Percentiles rank a stretch among this genome's conserved stretches.
These are phyloP conservation scores for Yarrowia osloensis DNA, from an alignment of 805 yeast genomes.

Conservation along the genomic window DNA sequence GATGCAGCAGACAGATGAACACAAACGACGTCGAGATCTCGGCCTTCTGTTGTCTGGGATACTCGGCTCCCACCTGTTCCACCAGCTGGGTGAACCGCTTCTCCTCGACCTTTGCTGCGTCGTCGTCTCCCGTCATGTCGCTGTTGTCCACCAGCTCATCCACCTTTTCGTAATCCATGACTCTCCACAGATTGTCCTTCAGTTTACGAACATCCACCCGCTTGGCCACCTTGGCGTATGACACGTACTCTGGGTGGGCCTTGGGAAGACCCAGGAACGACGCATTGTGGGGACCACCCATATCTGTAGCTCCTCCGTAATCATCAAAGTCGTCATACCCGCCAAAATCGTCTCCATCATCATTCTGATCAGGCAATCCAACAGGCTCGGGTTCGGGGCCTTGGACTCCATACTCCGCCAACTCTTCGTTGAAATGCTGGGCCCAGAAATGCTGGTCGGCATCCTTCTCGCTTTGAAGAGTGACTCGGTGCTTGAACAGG, in stretches of 20 bases:
- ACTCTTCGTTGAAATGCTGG: conserved; percentile 44
- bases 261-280: conserved; percentile 27
- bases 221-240: conserved; percentile 72
- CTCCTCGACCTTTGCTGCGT: conserved; percentile 30
- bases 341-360: conserved; percentile 37
- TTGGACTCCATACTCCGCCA: conserved; percentile 12
- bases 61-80: conserved; percentile 52
- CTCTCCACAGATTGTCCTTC: conserved; percentile 75
- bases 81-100: conserved; percentile 52
- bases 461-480: conserved; percentile 37
- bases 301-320: conserved; percentile 34
- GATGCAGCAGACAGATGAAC: conserved; percentile 77
- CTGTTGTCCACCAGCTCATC: conserved; percentile 32
- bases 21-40: conserved; percentile 84
- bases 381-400: conserved; percentile 7
- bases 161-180: conserved; percentile 43
- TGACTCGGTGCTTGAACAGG: conserved; percentile 27
- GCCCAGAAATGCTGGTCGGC: conserved; percentile 77
- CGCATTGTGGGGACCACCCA: conserved; percentile 28
- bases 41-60: conserved; percentile 56
- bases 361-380: conserved; percentile 17
- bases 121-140: conserved; percentile 7
- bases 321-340: conserved; percentile 42
- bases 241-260: conserved; percentile 45
- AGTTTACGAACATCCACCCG: conserved; percentile 72